Base-by-base conservation (phyloP, 2,329 filamentous ascomycete species). In the Tolypocladium tundrense region DNA sequence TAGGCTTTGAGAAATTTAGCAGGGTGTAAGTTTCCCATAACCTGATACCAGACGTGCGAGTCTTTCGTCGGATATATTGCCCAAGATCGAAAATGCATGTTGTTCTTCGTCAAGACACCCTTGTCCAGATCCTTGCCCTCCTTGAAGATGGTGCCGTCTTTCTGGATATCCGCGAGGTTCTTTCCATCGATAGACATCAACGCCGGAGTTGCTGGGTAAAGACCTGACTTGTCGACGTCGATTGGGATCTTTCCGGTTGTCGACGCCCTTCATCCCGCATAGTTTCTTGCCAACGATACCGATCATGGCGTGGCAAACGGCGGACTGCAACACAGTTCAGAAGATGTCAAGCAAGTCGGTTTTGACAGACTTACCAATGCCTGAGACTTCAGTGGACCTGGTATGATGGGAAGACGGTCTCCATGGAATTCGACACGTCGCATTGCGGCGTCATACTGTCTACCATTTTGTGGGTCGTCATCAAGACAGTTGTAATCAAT, bases 21-120 rank as follows among this genome's bases (percentile, higher is more conserved):
- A 0, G 77, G 73, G 41, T 78, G 65, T 51, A 82, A 68, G 0
- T 75, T 79, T 6, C 79, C 79, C 56, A 82, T 77, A 0, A 82
- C 68, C 13, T 77, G 77, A 63, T 79, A 82, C 75, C 76, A 80
- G 0, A 74, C 71, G 0, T 70, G 68, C 0, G 70, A 66, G 40
- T 76, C 67, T n/a, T 70, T 73, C 0, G 79, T 82, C 9, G 73
- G 75, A 60, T 81, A 81, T 52, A 79, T 71, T 2, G 71, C 75
- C 9, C 75, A 77, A 4, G 71, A 65, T 21, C 77, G 72, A 50
- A 72, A 73, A 39, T 70, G 53, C 78, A 64, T 0, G 72, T 64
- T 11, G 43, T 41, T 42, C 52, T 53, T 43, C 37, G n/a, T 45
- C 2, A 56, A 19, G 3, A 56, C 43, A 33, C 43, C 33, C 13